Base-by-base conservation (phyloP, 192 early-diverging fungal species). In the Dissophora globulifera region DNA sequence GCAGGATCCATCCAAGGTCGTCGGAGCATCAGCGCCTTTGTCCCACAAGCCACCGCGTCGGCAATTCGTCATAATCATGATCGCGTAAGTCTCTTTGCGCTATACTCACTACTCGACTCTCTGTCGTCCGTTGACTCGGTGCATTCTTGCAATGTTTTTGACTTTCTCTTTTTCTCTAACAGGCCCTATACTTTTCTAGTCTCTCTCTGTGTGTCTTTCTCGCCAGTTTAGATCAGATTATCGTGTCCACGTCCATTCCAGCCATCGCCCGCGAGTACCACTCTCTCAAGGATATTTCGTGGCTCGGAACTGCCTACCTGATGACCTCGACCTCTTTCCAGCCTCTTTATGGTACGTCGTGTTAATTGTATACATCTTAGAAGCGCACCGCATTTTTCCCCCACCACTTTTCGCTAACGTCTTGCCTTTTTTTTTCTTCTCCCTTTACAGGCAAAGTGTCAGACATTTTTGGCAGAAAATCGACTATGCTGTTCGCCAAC, bases 401-500 rank as follows among this genome's bases (percentile, higher is more conserved):
- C 56, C 88, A 89, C n/a, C n/a, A 45, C 7, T 40, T 7, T 13
- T 40, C 38, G 13, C 7, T 40, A n/a, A n/a, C n/a, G n/a, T n/a
- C n/a, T n/a, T n/a, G n/a, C n/a, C n/a, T n/a, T n/a, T n/a, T n/a
- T n/a, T n/a, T n/a, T n/a, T n/a, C n/a, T n/a, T n/a, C n/a, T n/a
- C 38, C 38, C 7, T 10, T 60, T 46, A 52, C 94, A 79, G 95
- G 93, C n/a, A 90, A 90, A 52, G 55, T 94, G 58, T 96, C 59
- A 83, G 94, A 96, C 53, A 92, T 95, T 27, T 93, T 95, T 79
- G 96, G 91, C 16, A 84, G 90, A 32, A 85, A 85, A 32, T 68
- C 72, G 11, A 67, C 87, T 33, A 64, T 89, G 5, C 41, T 90
- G 1, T 71, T 81, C 48, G 86, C 87, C 23, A 62, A 61, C 46